Percentiles rank a stretch among this genome's conserved stretches.
These are phyloP conservation scores for Camellia oleifera DNA, from an alignment of 179 eudicot species.

Conservation along the genomic window DNA sequence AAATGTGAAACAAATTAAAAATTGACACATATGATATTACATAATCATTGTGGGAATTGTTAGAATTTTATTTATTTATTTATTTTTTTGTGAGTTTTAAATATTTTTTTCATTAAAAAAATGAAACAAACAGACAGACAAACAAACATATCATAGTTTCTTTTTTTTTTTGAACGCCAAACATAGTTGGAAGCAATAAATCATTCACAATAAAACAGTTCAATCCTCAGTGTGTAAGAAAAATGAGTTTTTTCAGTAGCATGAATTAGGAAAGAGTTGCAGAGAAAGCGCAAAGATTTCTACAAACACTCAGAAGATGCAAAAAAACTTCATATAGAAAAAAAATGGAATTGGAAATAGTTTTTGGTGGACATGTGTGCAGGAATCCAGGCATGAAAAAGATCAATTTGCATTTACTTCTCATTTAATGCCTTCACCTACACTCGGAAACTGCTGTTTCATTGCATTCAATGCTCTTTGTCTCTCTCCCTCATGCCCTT, in stretches of 20 bases:
- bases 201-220: neutral
- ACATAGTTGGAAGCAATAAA: neutral
- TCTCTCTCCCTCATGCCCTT: slow-evolving; percentile 12
- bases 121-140: too few relatives aligned
- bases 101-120: too few relatives aligned
- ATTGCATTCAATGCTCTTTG: slow-evolving; percentile 37
- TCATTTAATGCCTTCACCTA: slow-evolving; percentile 72
- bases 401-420: slow-evolving; percentile 59
- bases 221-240: neutral
- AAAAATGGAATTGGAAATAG: neutral
- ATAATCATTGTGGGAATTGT: too few relatives aligned
- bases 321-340: neutral
- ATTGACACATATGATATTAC: too few relatives aligned
- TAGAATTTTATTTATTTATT: too few relatives aligned
- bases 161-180: too few relatives aligned
- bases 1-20: too few relatives aligned
- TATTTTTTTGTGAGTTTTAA: too few relatives aligned
- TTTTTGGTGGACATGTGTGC: slow-evolving; percentile 38
- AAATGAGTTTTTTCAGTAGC: neutral
- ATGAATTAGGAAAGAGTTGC: neutral
- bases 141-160: too few relatives aligned
- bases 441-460: slow-evolving; percentile 42
- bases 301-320: too few relatives aligned
- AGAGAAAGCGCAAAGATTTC: neutral
- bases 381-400: slow-evolving; percentile 54